Evolutionary conservation across 192 early-diverging fungal species (phyloP).

Genomic region (Coemansia sp.): DNA sequence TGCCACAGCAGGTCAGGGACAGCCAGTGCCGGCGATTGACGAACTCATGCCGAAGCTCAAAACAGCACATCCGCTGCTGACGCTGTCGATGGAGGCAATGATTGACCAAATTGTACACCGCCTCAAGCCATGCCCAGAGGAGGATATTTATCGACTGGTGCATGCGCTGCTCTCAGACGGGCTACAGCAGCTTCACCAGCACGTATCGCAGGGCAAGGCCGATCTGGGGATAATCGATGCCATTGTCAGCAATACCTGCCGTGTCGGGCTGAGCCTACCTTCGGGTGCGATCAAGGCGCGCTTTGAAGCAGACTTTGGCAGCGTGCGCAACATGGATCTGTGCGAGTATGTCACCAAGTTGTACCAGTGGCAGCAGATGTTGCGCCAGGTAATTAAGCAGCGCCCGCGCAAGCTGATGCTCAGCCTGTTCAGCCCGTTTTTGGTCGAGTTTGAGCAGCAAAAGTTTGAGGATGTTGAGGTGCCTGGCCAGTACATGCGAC

Average conservation of each 20-base stretch:
- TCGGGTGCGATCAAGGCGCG: constrained; percentile 63
- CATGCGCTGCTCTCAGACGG: constrained; percentile 90
- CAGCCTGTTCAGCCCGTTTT: constrained; percentile 85
- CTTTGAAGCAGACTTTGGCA: constrained; percentile 93
- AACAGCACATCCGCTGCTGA: constrained; percentile 89
- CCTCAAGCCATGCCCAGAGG: constrained; percentile 91
- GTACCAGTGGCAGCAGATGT: constrained; percentile 90
- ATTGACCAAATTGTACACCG: constrained; percentile 94
- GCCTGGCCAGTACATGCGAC: constrained; percentile 93
- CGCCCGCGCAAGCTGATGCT: constrained; percentile 81
- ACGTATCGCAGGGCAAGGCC: constrained; percentile 30
- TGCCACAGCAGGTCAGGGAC: constrained; percentile 10
- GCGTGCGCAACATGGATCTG: constrained; percentile 74
- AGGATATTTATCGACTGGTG: constrained; percentile 96
- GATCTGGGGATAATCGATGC: constrained; percentile 31
- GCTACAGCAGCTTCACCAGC: constrained; percentile 62
- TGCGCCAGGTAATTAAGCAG: constrained; percentile 81
- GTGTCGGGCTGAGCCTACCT: constrained; percentile 87
- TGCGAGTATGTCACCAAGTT: constrained; percentile 81
- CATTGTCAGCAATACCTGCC: constrained; percentile 65
- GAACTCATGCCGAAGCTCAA: constrained; percentile 95
- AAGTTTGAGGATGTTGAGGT: constrained; percentile 99
- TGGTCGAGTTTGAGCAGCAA: constrained; percentile 97
- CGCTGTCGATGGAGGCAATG: constrained; percentile 97
- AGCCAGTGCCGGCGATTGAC: constrained; percentile 63